Evolutionary conservation across 108 stramenopile species (phyloP), one percentile per base, ranked within the genome.

Genomic region (Mediolabrus comicus): DNA sequence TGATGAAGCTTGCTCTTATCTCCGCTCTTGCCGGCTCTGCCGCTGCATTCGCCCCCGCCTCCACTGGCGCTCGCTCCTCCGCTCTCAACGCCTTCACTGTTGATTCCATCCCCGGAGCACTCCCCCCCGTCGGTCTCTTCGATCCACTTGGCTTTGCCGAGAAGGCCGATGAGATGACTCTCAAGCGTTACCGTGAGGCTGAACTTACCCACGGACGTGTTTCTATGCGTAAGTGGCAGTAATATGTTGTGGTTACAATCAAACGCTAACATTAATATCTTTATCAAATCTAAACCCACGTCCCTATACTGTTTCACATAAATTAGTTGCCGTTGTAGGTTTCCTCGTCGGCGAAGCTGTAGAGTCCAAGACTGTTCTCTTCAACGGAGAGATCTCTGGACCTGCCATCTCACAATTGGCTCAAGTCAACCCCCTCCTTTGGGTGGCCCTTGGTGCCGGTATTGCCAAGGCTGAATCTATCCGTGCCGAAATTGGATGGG

Each of bases 121-220:
- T 88, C 31, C 75, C 71, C 29, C 87, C 87, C 19, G 55, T 80
- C 13, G 83, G 81, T 28, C 24, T 69, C 65, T 88, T 86, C 74
- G 87, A 88, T 62, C 87, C 87, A 22, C 71, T 84, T 51, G 83
- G 81, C 29, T 85, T 84, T 41, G 77, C 83, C 81, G 86, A 64
- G 24, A 72, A 79, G 35, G 81, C 78, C 54, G 86, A 87, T 39
- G 69, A 65, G 49, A 70, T 71, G 53, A 82, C 75, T n/a, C 16
- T 84, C 64, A 74, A 73, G 54, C 67, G 69, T 46, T 84, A 84
- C 71, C 88, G 86, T 67, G 88, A 83, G 53, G 84, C 86, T 14
- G 88, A 89, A 69, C 53, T 82, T n/a, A 83, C 77, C 66, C 85
- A 88, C 78, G 87, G 87, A 32, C 74, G 87, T 49, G 79, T 86